These are phyloP conservation scores for Monosporascus sp. DNA, from an alignment of 2,329 filamentous ascomycete species.

Conservation along the genomic window DNA sequence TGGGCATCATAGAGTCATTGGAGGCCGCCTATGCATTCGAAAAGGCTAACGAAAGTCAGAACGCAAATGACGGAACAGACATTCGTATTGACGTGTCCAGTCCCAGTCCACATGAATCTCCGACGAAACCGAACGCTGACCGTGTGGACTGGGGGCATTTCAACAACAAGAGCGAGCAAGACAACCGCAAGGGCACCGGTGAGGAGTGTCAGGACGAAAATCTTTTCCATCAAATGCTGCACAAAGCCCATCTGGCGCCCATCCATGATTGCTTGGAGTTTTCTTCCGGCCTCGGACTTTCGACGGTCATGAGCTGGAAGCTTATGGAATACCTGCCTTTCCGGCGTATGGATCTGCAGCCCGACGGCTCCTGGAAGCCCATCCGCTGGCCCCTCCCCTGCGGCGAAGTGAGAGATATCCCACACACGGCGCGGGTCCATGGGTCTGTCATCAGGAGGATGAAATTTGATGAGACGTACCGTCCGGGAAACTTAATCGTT, in stretches of 20 bases:
- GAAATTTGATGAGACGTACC: conserved; percentile 56
- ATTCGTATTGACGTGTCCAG: conserved; percentile 30
- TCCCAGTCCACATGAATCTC: conserved; percentile 10
- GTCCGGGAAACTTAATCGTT: conserved; percentile 75
- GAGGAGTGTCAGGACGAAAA: neutral
- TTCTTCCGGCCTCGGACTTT: conserved; percentile 49
- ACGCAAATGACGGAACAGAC: conserved; percentile 13
- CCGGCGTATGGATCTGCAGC: conserved; percentile 70
- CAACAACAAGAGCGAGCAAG: conserved; percentile 7
- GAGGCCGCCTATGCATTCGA: conserved; percentile 24
- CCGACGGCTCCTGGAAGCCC: conserved; percentile 71
- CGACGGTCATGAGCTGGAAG: conserved; percentile 64
- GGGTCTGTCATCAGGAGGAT: conserved; percentile 70
- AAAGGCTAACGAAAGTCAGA: conserved; percentile 5
- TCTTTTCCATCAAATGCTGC: conserved; percentile 54
- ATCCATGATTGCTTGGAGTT: conserved; percentile 71
- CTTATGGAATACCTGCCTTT: conserved; percentile 78
- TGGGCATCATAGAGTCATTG: conserved; percentile 53
- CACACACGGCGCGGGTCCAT: conserved; percentile 64
- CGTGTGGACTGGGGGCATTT: conserved; percentile 11
- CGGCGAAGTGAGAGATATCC: conserved; percentile 74
- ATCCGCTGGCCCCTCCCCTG: conserved; percentile 76
- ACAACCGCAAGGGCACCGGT: conserved; percentile 9
- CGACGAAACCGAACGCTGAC: neutral
- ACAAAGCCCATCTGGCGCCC: conserved; percentile 47